Evolutionary conservation across 257 asterid genomes (phyloP).

Genomic region (Salvia rosmarinus): DNA sequence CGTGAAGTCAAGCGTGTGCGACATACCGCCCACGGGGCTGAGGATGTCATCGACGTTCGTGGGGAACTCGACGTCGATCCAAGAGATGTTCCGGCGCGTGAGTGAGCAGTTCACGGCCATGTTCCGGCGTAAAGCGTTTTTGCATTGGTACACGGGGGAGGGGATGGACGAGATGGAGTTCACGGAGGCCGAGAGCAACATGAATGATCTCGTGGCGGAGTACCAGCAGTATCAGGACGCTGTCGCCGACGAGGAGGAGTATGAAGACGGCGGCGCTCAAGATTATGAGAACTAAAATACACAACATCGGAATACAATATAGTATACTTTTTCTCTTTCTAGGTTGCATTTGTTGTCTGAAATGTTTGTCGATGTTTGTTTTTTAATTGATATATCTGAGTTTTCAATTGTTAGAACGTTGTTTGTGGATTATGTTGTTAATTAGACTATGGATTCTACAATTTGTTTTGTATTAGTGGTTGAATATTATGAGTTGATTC

Average conservation of each 20-base stretch:
- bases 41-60: constrained; percentile 63
- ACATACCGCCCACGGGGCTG: constrained; percentile 64
- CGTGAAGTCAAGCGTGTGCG: constrained; percentile 70
- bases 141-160: constrained; percentile 73
- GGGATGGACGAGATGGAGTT: constrained; percentile 80
- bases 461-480: too few species aligned
- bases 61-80: constrained; percentile 69
- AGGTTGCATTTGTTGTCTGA: too few species aligned
- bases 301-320: too few species aligned
- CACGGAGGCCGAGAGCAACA: constrained; percentile 73
- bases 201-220: constrained; percentile 69
- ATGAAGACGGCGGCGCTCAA: constrained; percentile 39
- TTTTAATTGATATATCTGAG: too few species aligned
- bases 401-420: too few species aligned
- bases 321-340: too few species aligned
- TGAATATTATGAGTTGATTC: too few species aligned
- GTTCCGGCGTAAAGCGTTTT: constrained; percentile 67
- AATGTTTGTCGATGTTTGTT: too few species aligned
- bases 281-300: constrained; percentile 8
- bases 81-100: constrained; percentile 68
- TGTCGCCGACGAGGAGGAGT: constrained; percentile 59
- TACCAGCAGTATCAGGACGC: constrained; percentile 75
- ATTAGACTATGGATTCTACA: too few species aligned
- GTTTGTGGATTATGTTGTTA: too few species aligned
- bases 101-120: constrained; percentile 77